Conservation (phyloP, 2,329 filamentous ascomycete species). For the Talaromyces rugulosus region DNA sequence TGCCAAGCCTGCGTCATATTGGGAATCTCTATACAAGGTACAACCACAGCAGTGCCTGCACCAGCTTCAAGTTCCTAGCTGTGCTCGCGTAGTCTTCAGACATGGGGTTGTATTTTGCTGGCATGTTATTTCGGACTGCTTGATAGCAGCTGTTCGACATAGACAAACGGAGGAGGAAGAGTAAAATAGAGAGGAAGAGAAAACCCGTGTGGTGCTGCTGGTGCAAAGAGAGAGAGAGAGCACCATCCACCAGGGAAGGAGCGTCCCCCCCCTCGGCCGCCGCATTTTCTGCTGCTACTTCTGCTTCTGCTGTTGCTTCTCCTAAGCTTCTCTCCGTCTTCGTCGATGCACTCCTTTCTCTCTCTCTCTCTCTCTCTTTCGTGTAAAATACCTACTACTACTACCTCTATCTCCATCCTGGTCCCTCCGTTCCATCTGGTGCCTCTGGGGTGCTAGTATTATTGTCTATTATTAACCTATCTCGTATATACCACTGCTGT, state of each 20-base stretch:
- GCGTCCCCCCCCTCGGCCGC: not conserved
- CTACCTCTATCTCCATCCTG: not conserved
- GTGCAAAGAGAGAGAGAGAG: not conserved
- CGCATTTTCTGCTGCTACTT: not conserved
- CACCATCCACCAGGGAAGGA: constrained; percentile 2
- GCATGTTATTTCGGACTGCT: not conserved
- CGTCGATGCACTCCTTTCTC: not conserved
- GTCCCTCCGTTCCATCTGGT: not conserved
- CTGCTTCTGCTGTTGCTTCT: not conserved
- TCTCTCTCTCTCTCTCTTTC: not conserved
- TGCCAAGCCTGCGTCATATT: not conserved
- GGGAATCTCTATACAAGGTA: not conserved
- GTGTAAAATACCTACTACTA: not conserved
- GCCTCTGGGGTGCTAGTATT: not conserved
- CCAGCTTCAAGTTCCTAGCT: not conserved
- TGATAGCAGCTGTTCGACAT: not conserved
- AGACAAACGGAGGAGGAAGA: not conserved
- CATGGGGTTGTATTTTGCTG: not conserved
- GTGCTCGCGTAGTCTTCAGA: not conserved
- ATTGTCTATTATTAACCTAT: not conserved
- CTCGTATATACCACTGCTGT: not conserved
- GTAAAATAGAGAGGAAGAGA: not conserved
- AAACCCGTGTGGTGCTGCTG: not conserved
- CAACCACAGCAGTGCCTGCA: not conserved
- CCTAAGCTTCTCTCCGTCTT: not conserved